Conservation (phyloP, 495 filamentous ascomycete genomes). For the Trichoderma gamsii region DNA sequence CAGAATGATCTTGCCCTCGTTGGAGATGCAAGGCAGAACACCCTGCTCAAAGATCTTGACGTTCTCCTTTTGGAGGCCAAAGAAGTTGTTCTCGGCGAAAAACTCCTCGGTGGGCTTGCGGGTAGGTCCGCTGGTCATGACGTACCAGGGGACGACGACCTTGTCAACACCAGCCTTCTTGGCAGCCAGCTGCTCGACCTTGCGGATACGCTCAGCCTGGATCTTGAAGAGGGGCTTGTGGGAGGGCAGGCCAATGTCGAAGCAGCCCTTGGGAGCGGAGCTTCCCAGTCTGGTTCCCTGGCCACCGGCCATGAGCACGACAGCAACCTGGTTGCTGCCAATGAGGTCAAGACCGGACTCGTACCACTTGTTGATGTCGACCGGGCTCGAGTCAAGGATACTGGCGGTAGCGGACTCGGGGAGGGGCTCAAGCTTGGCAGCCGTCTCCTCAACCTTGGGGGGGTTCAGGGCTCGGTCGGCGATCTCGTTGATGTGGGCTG, state of each 20-base stretch:
- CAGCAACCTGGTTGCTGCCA: conserved; percentile 81
- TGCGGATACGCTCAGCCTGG: conserved; percentile 86
- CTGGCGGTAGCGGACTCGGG: conserved; percentile 85
- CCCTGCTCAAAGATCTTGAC: conserved; percentile 95
- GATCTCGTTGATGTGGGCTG: conserved; percentile 75
- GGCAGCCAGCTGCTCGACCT: conserved; percentile 76
- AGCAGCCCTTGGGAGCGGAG: conserved; percentile 94
- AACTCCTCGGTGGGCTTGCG: conserved; percentile 84
- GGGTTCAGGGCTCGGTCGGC: conserved; percentile 68
- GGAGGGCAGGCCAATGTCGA: conserved; percentile 87
- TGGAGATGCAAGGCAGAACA: conserved; percentile 91
- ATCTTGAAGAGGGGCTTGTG: conserved; percentile 95
- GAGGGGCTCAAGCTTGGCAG: conserved; percentile 65
- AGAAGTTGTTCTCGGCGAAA: conserved; percentile 84
- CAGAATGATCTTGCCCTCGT: conserved; percentile 94
- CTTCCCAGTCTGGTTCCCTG: conserved; percentile 94
- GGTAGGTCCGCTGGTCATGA: conserved; percentile 99
- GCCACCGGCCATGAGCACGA: conserved; percentile 94
- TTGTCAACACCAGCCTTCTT: conserved; percentile 58
- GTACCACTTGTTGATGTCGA: conserved; percentile 81
- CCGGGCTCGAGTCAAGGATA: conserved; percentile 78
- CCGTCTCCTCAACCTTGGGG: conserved; percentile 25
- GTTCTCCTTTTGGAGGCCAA: conserved; percentile 79
- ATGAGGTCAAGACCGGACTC: conserved; percentile 77
- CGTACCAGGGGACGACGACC: conserved; percentile 90